Percentiles rank a stretch among this genome's conserved stretches.
Evolutionary conservation across 2,329 filamentous ascomycete genomes (phyloP).

Genomic region (Botrytis elliptica): DNA sequence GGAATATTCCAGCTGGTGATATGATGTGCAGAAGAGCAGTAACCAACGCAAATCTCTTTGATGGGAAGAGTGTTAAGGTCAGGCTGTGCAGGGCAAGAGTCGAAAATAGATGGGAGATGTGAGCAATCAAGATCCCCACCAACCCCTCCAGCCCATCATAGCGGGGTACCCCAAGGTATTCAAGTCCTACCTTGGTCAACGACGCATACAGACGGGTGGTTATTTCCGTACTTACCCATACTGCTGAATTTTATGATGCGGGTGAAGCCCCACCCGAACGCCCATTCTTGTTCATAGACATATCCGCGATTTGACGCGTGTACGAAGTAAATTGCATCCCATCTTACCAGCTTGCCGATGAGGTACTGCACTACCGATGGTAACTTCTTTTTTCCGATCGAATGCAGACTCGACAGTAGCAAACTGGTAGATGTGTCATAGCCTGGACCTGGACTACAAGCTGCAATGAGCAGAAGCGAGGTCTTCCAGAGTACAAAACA

Average conservation of each 20-base stretch:
- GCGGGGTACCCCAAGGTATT: conserved; percentile 32
- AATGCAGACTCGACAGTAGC: conserved; percentile 41
- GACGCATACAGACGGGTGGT: conserved; percentile 1
- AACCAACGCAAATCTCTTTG: conserved; percentile 57
- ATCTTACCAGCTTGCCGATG: conserved; percentile 60
- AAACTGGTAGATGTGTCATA: conserved; percentile 78
- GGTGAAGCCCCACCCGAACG: conserved; percentile 63
- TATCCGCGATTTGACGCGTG: conserved; percentile 62
- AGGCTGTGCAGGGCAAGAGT: conserved; percentile 70
- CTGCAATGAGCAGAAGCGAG: conserved; percentile 61
- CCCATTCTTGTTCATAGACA: conserved; percentile 81
- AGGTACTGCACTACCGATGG: conserved; percentile 30
- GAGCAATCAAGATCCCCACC: conserved; percentile 65
- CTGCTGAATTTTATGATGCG: conserved; percentile 41
- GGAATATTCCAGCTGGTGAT: conserved; percentile 84
- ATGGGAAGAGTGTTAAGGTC: conserved; percentile 53
- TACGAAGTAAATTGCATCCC: conserved; percentile 80
- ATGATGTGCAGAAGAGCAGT: conserved; percentile 75
- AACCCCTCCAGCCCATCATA: conserved; percentile 46
- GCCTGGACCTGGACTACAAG: conserved; percentile 54
- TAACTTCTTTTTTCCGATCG: conserved; percentile 26
- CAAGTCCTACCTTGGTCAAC: conserved; percentile 31
- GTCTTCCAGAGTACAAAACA: conserved; percentile 65
- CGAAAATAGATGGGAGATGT: conserved; percentile 73
- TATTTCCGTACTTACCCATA: conserved; percentile 26